Base-by-base conservation (phyloP, 768 basidiomycete genomes). In the Russula sp. region DNA sequence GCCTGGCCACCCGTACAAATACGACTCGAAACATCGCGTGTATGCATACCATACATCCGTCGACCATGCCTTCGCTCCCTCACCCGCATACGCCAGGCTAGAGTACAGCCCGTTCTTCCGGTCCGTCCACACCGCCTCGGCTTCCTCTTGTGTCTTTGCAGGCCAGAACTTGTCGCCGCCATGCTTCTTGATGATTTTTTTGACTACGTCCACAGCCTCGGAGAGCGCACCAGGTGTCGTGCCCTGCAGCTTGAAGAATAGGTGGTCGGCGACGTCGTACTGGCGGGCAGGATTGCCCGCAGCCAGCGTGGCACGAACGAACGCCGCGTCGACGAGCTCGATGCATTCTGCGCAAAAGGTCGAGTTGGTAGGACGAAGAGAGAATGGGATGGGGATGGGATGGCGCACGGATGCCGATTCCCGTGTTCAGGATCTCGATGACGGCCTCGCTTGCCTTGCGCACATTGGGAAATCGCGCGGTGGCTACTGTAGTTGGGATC, bases 191-290 rank as follows among this genome's bases (percentile, higher is more conserved):
- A 82, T 79, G 35, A 91, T 77, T 54, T 74, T 74, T 66, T 84
- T 77, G 31, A 87, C 84, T 16, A 86, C 77, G 6, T 76, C 74
- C 0, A 86, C 82, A 0, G 85, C 84, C 66, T 88, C 87, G 2
- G 76, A 71, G n/a, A 91, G 74, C 3, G 85, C 80, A 2, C 79
- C 75, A 0, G 77, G 75, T 1, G 85, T 81, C 9, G 85, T 80
- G 11, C 89, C 89, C 68, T 92, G 89, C 72, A 96, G 85, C 72
- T 94, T 92, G 81, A 96, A 89, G 76, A 93, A 91, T 11, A 96
- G 78, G 22, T 82, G 84, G 70, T 92, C 89, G 32, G 65, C 57
- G 37, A 71, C 68, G 61, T 61, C 68, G 37, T 69, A 64, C 40
- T 50, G 27, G 13, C 59, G 66, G 16, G 40, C 55, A 6, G 69